These are phyloP conservation scores for Solanum microdontum DNA, from an alignment of 257 asterid genomes.

Conservation along the genomic window DNA sequence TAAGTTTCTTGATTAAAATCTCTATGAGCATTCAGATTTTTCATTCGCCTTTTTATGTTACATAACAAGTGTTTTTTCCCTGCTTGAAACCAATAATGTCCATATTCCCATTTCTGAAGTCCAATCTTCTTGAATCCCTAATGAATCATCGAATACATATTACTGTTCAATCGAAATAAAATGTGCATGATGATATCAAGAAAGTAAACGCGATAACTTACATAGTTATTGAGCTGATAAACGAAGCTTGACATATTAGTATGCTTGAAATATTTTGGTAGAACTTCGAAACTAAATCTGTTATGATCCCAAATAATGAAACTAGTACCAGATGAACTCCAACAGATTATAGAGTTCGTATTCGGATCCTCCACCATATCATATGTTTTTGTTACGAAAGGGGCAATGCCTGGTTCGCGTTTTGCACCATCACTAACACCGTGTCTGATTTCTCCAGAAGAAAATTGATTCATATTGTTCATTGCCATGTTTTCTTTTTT, in stretches of 20 bases:
- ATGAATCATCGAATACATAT: background rate
- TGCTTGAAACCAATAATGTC: constrained; percentile 29
- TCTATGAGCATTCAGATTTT: background rate
- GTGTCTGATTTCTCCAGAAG: background rate
- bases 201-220: constrained; percentile 1
- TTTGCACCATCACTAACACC: background rate
- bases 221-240: constrained; percentile 65
- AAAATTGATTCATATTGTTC: background rate
- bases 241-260: constrained; percentile 47
- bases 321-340: constrained; percentile 37
- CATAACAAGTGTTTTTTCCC: constrained; percentile 32
- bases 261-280: constrained; percentile 43
- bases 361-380: constrained; percentile 46
- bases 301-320: constrained; percentile 46
- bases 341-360: constrained; percentile 28
- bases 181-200: background rate
- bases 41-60: constrained; percentile 30
- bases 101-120: constrained; percentile 42
- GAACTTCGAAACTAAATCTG: constrained; percentile 26
- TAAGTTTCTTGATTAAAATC: background rate
- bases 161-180: too few species aligned
- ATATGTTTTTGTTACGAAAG: constrained; percentile 39
- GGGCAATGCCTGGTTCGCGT: constrained; percentile 17
- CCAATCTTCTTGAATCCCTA: constrained; percentile 63
- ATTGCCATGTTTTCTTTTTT: background rate